Percentiles rank a stretch among this genome's conserved stretches.
Evolutionary conservation across 768 basidiomycete genomes (phyloP).

Genomic region (Steccherinum ochraceum): DNA sequence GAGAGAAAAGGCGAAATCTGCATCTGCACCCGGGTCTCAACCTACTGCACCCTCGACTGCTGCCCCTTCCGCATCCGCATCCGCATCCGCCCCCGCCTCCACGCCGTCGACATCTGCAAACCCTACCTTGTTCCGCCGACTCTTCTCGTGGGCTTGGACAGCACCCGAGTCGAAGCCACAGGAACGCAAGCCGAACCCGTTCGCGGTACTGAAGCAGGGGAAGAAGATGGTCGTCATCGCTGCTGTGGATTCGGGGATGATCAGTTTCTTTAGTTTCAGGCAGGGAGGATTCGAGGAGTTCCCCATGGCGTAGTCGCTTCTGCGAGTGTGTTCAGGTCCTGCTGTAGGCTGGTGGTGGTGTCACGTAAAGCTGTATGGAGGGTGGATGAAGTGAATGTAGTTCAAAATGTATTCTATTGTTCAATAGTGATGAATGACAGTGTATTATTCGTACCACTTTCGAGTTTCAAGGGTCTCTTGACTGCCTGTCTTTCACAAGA

Average conservation of each 20-base stretch:
- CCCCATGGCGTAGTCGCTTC: constrained; percentile 44
- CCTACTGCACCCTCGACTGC: neutral
- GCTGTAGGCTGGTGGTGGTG: neutral
- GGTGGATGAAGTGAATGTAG: neutral
- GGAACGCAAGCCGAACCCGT: constrained; percentile 56
- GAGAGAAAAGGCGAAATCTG: too few species aligned
- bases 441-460: neutral
- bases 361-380: neutral
- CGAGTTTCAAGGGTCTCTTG: neutral
- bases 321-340: neutral
- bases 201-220: constrained; percentile 75
- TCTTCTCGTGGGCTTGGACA: constrained; percentile 21
- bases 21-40: neutral
- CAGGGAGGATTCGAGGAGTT: constrained; percentile 82
- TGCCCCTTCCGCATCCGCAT: neutral
- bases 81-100: neutral
- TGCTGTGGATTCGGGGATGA: constrained; percentile 81
- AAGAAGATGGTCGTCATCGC: constrained; percentile 82
- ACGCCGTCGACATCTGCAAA: neutral
- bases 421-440: neutral
- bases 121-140: constrained; percentile 6
- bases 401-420: neutral
- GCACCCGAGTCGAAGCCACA: constrained; percentile 18
- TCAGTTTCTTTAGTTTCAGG: constrained; percentile 84
- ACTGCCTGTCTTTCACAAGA: neutral